These are phyloP conservation scores for Prototheca stagnorum DNA, from an alignment of 163 green algal species.

Conservation along the genomic window DNA sequence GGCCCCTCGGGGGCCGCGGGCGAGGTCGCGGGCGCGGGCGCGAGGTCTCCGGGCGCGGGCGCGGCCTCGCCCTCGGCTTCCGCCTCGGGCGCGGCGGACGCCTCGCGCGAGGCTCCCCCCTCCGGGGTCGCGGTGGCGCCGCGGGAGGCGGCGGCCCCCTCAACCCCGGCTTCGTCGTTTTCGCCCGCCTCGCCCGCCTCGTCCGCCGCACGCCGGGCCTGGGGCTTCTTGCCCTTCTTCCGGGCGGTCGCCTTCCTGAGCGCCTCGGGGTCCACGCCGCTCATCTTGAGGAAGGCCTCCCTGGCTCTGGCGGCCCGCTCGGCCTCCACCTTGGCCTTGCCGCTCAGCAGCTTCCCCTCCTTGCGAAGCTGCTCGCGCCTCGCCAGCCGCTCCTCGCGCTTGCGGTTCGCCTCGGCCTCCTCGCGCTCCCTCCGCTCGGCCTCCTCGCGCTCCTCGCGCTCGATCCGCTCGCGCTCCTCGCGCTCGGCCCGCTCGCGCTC, in stretches of 20 bases:
- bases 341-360: conserved; percentile 74
- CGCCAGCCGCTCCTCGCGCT: conserved; percentile 6
- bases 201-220: conserved; percentile 6
- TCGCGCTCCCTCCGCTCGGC: conserved; percentile 46
- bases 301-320: conserved; percentile 61
- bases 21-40: too few relatives aligned
- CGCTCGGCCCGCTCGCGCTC: conserved; percentile 46
- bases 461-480: conserved; percentile 45
- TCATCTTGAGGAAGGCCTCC: conserved; percentile 67
- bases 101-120: conserved; percentile 2
- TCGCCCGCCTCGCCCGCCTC: conserved; percentile 13
- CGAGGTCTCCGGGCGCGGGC: too few relatives aligned
- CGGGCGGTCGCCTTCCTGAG: conserved; percentile 71
- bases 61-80: not conserved
- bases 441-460: conserved; percentile 49
- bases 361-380: conserved; percentile 61
- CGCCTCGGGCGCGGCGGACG: not conserved
- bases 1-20: not conserved
- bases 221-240: conserved; percentile 53
- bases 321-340: conserved; percentile 79
- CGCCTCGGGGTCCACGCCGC: conserved; percentile 15
- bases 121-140: not conserved
- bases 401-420: conserved; percentile 39
- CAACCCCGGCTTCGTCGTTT: conserved; percentile 10
- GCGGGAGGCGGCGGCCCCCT: too few relatives aligned